Base-by-base conservation (phyloP, 2,329 filamentous ascomycete genomes). In the Hypoxylon sp. region DNA sequence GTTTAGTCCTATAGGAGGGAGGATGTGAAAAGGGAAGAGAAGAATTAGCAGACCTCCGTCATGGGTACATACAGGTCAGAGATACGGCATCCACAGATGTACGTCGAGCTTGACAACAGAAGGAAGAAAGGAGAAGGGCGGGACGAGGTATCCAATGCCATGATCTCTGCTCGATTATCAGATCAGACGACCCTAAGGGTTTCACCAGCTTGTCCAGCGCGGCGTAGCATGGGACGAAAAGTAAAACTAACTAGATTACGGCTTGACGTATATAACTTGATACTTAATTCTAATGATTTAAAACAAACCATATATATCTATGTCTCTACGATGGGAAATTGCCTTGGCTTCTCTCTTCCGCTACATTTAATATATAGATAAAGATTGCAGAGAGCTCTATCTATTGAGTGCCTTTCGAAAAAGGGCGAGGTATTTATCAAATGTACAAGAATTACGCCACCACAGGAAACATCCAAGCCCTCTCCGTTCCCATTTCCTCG, bases 231-330 rank as follows among this genome's bases (percentile, higher is more conserved):
- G 27, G 48, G 52, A 50, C 24, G 35, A 56, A 52, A 19, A 56
- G 8, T 51, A 39, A 57, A 19, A 53, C 13, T 51, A 39, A 57
- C 8, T 56, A 67, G 42, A 65, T 59, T 53, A 67, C 37, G 61
- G 50, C 44, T 65, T 63, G 29, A 62, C 44, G 58, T 46, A 66
- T 57, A 51, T 53, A 65, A 15, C 19, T 27, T 21, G 46, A 35
- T 66, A 68, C 46, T 59, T 66, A 71, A 71, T 71, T 58, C 5
- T 70, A 70, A 70, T 70, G 65, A 65, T 67, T 59, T 10, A 19
- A 1, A 66, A 53, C 19, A 62, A 10, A 3, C 13, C 29, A 11
- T 19, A 3, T 21, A 52, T 19, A 6, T 1, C 6, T 8, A 44
- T 32, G 7, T 24, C n/a, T n/a, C n/a, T n/a, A n/a, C n/a, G n/a